These are phyloP conservation scores for Pulveroboletus sp. DNA, from an alignment of 768 basidiomycete species.

Conservation along the genomic window DNA sequence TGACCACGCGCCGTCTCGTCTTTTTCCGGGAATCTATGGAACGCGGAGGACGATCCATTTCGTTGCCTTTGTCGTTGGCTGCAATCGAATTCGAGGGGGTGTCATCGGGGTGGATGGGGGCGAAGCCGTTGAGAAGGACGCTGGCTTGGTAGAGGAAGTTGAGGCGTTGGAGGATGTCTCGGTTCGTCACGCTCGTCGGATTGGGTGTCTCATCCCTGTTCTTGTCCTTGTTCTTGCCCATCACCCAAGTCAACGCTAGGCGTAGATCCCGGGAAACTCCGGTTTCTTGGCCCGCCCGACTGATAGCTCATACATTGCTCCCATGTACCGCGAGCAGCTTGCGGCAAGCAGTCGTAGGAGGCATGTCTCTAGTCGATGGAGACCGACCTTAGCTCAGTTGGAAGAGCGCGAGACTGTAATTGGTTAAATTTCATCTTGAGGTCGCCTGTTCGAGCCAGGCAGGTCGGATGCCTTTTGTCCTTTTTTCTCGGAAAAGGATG, in stretches of 20 bases:
- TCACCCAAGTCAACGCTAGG: too few relatives aligned
- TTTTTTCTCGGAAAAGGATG: background rate
- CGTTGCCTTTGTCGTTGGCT: background rate
- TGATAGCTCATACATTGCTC: too few relatives aligned
- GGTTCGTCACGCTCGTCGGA: constrained; percentile 54
- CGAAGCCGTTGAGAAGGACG: constrained; percentile 49
- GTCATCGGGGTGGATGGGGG: constrained; percentile 5
- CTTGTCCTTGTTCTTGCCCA: constrained; percentile 67
- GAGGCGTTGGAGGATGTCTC: constrained; percentile 76
- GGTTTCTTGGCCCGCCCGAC: background rate
- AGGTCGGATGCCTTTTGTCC: constrained; percentile 28
- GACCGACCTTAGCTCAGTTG: constrained; percentile 40
- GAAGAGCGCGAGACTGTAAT: constrained; percentile 49
- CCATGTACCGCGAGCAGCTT: too few relatives aligned
- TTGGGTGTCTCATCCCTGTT: constrained; percentile 55
- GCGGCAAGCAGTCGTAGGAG: too few relatives aligned
- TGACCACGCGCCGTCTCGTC: constrained; percentile 30
- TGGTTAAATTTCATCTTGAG: constrained; percentile 36
- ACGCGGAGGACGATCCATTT: background rate
- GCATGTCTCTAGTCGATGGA: too few relatives aligned
- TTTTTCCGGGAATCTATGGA: constrained; percentile 1
- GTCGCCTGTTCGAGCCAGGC: constrained; percentile 44
- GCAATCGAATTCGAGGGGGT: background rate
- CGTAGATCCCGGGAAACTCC: too few relatives aligned
- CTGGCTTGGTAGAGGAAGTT: constrained; percentile 86